Conservation (phyloP, 2,329 filamentous ascomycete species). For the Apiospora hydei region DNA sequence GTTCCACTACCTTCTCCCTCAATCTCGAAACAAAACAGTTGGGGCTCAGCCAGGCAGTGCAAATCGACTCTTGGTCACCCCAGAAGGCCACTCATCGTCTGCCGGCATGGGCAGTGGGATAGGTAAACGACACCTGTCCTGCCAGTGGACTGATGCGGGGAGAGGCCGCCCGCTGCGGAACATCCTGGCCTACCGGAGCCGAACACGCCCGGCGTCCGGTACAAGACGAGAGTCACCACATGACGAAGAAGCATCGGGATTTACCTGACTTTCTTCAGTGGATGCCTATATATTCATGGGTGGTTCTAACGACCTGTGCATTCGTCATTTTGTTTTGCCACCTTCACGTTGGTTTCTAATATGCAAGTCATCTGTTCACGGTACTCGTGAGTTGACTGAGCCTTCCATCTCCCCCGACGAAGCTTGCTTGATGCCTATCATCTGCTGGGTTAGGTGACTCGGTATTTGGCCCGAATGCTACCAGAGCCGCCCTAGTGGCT, state of each 20-base stretch:
- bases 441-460: slow-evolving; percentile 14
- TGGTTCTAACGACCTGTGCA: too few relatives aligned
- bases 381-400: background rate
- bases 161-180: background rate
- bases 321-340: background rate
- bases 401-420: background rate
- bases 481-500: background rate
- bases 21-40: background rate
- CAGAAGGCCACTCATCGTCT: background rate
- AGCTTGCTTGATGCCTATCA: background rate
- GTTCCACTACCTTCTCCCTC: too few relatives aligned
- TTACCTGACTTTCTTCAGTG: background rate
- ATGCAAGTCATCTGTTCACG: background rate
- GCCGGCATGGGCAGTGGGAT: background rate
- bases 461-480: background rate
- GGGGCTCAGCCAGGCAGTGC: background rate
- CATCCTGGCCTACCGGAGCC: slow-evolving; percentile 9
- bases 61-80: background rate
- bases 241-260: background rate
- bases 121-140: slow-evolving; percentile 4
- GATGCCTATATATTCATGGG: background rate
- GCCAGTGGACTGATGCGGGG: background rate
- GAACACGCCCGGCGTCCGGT: slow-evolving; percentile 6
- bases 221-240: background rate
- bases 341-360: background rate